Conservation (phyloP, 805 yeast species). For the Candida stauntonica region DNA sequence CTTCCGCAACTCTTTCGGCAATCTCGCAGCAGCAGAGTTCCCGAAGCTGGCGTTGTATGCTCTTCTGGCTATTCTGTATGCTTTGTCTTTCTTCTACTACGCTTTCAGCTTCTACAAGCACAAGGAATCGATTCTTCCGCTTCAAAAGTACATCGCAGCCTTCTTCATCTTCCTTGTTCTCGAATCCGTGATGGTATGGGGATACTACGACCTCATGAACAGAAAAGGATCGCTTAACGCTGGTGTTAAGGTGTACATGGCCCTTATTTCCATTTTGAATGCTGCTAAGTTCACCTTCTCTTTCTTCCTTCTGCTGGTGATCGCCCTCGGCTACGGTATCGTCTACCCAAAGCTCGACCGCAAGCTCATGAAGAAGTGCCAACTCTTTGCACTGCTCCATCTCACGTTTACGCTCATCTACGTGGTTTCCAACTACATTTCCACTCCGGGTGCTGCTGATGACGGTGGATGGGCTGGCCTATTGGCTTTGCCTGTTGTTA, state of each 20-base stretch:
- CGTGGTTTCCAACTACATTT: slow-evolving; percentile 49
- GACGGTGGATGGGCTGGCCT: slow-evolving; percentile 18
- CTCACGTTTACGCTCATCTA: slow-evolving; percentile 51
- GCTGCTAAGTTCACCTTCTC: slow-evolving; percentile 82
- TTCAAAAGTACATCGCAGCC: slow-evolving; percentile 86
- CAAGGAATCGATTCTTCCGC: slow-evolving; percentile 80
- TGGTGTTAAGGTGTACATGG: slow-evolving; percentile 69
- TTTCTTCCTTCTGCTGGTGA: slow-evolving; percentile 78
- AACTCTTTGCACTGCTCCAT: slow-evolving; percentile 52
- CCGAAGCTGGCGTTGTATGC: slow-evolving; percentile 91
- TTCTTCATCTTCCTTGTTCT: slow-evolving; percentile 77
- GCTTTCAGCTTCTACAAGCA: slow-evolving; percentile 82
- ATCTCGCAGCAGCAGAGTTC: slow-evolving; percentile 82
- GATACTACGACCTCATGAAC: slow-evolving; percentile 82
- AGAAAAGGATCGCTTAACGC: slow-evolving; percentile 43
- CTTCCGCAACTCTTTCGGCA: slow-evolving; percentile 90
- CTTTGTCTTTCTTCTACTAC: slow-evolving; percentile 75
- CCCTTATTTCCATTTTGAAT: slow-evolving; percentile 72
- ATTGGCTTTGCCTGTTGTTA: slow-evolving; percentile 61
- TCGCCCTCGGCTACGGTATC: slow-evolving; percentile 91
- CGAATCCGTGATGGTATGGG: slow-evolving; percentile 87
- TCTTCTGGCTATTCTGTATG: slow-evolving; percentile 75
- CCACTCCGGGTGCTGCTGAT: slow-evolving; percentile 46
- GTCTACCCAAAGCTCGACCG: slow-evolving; percentile 82
- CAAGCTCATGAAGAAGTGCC: slow-evolving; percentile 67